Conservation (phyloP, 768 basidiomycete genomes). For the Leccinum variicolor region DNA sequence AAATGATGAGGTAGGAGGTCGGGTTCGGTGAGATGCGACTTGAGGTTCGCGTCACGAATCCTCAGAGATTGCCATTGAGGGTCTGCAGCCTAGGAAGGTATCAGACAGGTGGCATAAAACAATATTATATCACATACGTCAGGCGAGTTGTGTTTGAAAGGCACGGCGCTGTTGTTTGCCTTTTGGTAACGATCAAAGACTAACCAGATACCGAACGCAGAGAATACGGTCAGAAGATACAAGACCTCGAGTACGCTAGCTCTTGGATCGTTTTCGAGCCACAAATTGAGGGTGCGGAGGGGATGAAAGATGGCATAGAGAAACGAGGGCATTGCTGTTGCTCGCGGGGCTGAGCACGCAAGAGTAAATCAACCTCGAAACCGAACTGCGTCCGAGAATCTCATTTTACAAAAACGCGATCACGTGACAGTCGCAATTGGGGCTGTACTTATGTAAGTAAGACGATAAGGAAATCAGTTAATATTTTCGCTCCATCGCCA, state of each 20-base stretch:
- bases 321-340: constrained; percentile 26
- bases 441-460: too few species aligned
- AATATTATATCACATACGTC: constrained; percentile 41
- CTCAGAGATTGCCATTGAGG: constrained; percentile 54
- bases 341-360: too few species aligned
- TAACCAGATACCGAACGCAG: constrained; percentile 76
- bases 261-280: constrained; percentile 46
- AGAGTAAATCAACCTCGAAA: not conserved
- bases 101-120: constrained; percentile 9
- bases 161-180: constrained; percentile 68
- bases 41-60: constrained; percentile 57
- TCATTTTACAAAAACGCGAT: constrained; percentile 2
- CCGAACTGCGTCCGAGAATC: not conserved
- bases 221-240: constrained; percentile 65
- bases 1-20: constrained; percentile 50
- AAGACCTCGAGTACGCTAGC: constrained; percentile 56
- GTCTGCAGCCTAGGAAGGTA: constrained; percentile 46
- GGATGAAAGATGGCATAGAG: constrained; percentile 47
- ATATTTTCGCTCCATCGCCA: too few species aligned
- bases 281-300: constrained; percentile 46
- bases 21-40: constrained; percentile 58
- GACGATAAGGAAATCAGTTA: not conserved
- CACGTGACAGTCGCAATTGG: constrained; percentile 23
- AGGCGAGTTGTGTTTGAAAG: constrained; percentile 58
- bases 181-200: constrained; percentile 74